Evolutionary conservation across 2,329 filamentous ascomycete genomes (phyloP).

Genomic region (Bipolaris gigantea): DNA sequence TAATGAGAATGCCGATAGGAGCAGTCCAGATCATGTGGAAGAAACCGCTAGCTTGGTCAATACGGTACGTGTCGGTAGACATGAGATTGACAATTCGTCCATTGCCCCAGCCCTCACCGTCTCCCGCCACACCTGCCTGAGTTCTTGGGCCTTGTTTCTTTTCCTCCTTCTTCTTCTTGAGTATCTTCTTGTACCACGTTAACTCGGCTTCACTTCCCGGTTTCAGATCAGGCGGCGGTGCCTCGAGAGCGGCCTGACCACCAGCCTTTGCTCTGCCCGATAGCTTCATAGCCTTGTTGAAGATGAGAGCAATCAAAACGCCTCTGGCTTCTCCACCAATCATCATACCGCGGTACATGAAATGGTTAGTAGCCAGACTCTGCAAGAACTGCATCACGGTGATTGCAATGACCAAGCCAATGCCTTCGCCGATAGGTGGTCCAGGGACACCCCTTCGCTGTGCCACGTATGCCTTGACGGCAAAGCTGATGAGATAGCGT

Average conservation of each 20-base stretch:
- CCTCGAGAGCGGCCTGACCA: constrained; percentile 55
- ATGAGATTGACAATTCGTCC: constrained; percentile 90
- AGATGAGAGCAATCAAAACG: constrained; percentile 82
- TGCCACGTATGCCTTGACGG: constrained; percentile 75
- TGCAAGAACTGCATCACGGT: constrained; percentile 83
- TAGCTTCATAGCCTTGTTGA: constrained; percentile 88
- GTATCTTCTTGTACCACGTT: constrained; percentile 54
- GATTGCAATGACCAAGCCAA: constrained; percentile 83
- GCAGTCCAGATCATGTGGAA: constrained; percentile 92
- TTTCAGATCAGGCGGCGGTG: constrained; percentile 49
- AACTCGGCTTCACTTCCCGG: constrained; percentile 55
- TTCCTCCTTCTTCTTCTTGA: constrained; percentile 47
- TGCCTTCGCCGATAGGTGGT: constrained; percentile 72
- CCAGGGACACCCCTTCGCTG: constrained; percentile 54
- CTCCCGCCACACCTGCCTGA: constrained; percentile 60
- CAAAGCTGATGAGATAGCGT: constrained; percentile 84
- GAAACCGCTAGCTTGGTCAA: constrained; percentile 84
- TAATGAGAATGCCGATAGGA: constrained; percentile 76
- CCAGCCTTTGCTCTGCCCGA: constrained; percentile 87
- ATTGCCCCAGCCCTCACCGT: constrained; percentile 86
- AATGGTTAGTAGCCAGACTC: constrained; percentile 82
- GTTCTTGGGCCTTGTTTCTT: constrained; percentile 47
- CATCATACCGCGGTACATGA: constrained; percentile 90
- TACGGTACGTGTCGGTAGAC: constrained; percentile 91
- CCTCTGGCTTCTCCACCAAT: constrained; percentile 82